These are phyloP conservation scores for Seiridium cupressi DNA, from an alignment of 2,329 filamentous ascomycete species.

Conservation along the genomic window DNA sequence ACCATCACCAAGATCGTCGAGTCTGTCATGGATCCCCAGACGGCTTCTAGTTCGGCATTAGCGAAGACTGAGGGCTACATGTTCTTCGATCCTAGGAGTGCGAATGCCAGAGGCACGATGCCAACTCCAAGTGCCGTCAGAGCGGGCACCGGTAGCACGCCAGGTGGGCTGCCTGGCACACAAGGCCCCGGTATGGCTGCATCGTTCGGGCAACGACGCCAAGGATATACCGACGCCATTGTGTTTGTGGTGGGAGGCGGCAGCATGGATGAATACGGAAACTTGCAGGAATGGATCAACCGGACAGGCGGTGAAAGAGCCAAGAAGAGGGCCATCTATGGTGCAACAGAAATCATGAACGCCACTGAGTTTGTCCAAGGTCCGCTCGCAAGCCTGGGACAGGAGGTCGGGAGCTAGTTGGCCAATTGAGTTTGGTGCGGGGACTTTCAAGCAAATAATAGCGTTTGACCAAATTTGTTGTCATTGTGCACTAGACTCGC, in stretches of 20 bases:
- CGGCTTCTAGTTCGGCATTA: constrained; percentile 87
- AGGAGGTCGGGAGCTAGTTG: constrained; percentile 44
- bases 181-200: constrained; percentile 65
- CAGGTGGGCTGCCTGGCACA: constrained; percentile 39
- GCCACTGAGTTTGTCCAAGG: constrained; percentile 64
- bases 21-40: constrained; percentile 93
- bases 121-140: constrained; percentile 70
- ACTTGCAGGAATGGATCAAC: constrained; percentile 92
- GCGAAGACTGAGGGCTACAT: constrained; percentile 95
- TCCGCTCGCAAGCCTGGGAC: constrained; percentile 62
- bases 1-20: constrained; percentile 98
- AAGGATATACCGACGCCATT: constrained; percentile 85
- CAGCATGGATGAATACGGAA: constrained; percentile 98
- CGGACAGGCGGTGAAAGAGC: constrained; percentile 67
- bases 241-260: constrained; percentile 96
- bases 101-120: constrained; percentile 89
- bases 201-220: constrained; percentile 85
- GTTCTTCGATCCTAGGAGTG: constrained; percentile 93
- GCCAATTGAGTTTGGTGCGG: neutral
- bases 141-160: constrained; percentile 37
- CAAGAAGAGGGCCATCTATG: constrained; percentile 85
- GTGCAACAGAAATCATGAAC: constrained; percentile 81
- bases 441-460: too few relatives aligned
- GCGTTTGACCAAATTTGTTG: too few relatives aligned
- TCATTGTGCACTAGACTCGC: too few relatives aligned